Evolutionary conservation across 2,329 filamentous ascomycete genomes (phyloP), one percentile per base, ranked within the genome.

Genomic region (Penicillium sp.): DNA sequence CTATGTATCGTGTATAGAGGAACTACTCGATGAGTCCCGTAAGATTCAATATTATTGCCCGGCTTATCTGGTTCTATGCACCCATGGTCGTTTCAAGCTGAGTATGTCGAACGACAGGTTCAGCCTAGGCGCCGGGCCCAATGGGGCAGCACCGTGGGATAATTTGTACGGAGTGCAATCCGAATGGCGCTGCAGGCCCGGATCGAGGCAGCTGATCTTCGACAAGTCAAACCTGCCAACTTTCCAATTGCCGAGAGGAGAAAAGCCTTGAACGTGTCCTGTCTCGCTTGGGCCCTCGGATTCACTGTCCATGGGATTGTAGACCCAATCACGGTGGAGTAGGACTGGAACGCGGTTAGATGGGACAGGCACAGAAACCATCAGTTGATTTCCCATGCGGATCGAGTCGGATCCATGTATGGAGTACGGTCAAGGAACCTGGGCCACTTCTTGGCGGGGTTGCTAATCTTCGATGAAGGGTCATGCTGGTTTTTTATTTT

Each of bases 341-440:
- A 47, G 47, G 23, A 31, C 40, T 49, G 50, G 43, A 42, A 50
- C 51, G 47, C 51, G 49, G 51, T 35, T 55, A 57, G 58, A 57
- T 60, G 58, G 58, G 58, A 61, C 59, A 61, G 59, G 54, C 49
- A 61, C 56, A 53, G n/a, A 45, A 60, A 51, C 49, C 53, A 55
- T 52, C 42, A 52, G 3, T 3, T 51, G 49, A 50, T 56, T 55
- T 56, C 52, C 50, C 47, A 57, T 54, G 50, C 56, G 56, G 56
- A 58, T 57, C 54, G 46, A 56, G 51, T 59, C 58, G 54, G 58
- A 59, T 58, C 53, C 56, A 55, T 55, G 56, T 52, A 55, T 54
- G 7, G 24, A 9, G 56, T 52, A 55, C 55, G 7, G 24, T 26
- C 24, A 45, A 44, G 46, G 42, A 57, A 55, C 42, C 40, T 36